Evolutionary conservation across 768 basidiomycete species (phyloP).

Genomic region (Boletus vinaceobasis): DNA sequence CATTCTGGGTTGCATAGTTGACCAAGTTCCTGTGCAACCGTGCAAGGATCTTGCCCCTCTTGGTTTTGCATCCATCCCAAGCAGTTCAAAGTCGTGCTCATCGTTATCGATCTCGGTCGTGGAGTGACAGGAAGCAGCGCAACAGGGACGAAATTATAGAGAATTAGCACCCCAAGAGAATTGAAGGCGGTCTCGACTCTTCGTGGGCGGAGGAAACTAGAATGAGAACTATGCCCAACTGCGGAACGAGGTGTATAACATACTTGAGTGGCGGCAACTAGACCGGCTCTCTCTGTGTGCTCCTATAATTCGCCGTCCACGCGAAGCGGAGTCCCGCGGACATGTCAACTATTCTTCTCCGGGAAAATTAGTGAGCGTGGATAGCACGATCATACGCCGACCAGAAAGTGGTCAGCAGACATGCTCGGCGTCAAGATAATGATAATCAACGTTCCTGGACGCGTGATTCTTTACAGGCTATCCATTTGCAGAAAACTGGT

Average conservation of each 20-base stretch:
- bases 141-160: not conserved
- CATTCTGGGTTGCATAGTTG: constrained; percentile 16
- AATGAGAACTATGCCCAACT: not conserved
- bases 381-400: not conserved
- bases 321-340: constrained; percentile 1
- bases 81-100: constrained; percentile 14
- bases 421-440: not conserved
- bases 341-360: not conserved
- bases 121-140: not conserved
- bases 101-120: not conserved
- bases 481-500: not conserved
- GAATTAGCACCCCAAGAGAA: not conserved
- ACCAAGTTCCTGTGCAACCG: constrained; percentile 15
- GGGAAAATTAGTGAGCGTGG: not conserved
- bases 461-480: too few relatives aligned
- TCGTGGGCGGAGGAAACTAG: not conserved
- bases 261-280: not conserved
- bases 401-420: not conserved
- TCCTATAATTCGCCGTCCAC: constrained; percentile 2
- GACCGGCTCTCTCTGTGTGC: not conserved
- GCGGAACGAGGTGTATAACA: constrained; percentile 7
- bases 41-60: constrained; percentile 12
- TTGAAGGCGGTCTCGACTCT: not conserved
- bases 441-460: not conserved
- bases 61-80: constrained; percentile 9